A percentile compares a stretch with the other conserved stretches of the same genome.
These are phyloP conservation scores for Kokia cookei DNA, from an alignment of 441 rosid species.

Conservation along the genomic window DNA sequence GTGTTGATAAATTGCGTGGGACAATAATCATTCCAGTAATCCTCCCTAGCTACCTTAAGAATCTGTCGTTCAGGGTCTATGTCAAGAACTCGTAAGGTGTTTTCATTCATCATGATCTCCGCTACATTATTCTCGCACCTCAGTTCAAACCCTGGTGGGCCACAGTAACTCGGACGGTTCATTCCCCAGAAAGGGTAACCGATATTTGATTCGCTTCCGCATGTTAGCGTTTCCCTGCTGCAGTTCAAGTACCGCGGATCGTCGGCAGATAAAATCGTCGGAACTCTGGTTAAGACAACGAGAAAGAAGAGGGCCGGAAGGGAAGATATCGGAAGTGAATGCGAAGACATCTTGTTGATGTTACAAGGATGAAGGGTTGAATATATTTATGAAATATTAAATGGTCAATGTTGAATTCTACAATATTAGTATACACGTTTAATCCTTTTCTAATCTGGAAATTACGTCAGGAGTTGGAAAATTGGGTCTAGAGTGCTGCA, in stretches of 20 bases:
- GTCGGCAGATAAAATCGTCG: not conserved
- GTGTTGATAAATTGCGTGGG: slow-evolving; percentile 6
- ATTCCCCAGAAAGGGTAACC: slow-evolving; percentile 43
- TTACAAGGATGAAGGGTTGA: not conserved
- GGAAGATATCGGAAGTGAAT: not conserved
- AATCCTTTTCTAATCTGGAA: not conserved
- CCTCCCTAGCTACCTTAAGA: slow-evolving; percentile 30
- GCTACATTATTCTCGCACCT: slow-evolving; percentile 15
- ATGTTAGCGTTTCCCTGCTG: not conserved
- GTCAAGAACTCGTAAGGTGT: slow-evolving; percentile 14
- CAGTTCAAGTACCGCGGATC: not conserved
- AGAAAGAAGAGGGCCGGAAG: not conserved
- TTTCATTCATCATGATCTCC: not conserved
- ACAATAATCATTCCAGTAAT: slow-evolving; percentile 27
- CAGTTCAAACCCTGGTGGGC: slow-evolving; percentile 26
- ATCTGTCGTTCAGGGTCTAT: not conserved
- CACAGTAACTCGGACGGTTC: slow-evolving; percentile 9
- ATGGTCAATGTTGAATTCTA: not conserved
- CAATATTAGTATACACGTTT: too few relatives aligned
- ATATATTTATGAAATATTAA: not conserved
- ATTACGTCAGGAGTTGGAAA: not conserved
- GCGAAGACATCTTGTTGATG: not conserved
- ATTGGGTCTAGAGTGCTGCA: not conserved
- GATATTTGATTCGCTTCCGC: not conserved
- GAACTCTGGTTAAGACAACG: not conserved